Evolutionary conservation across 2,329 filamentous ascomycete genomes (phyloP).

Genomic region (Fusarium napiforme): DNA sequence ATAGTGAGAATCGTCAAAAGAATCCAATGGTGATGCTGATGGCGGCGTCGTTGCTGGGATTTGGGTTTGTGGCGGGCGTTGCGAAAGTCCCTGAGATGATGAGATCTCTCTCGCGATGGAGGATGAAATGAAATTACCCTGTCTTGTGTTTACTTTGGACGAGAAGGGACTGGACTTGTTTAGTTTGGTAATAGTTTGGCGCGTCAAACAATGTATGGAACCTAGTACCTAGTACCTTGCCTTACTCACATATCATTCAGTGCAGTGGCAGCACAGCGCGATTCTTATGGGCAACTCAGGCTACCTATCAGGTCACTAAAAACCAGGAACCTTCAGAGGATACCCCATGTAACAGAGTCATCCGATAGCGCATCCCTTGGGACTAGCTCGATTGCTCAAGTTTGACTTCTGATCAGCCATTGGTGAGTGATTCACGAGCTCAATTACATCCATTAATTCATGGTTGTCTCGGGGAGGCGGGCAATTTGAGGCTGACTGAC

Average conservation of each 20-base stretch:
- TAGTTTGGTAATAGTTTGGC: slow-evolving; percentile 3
- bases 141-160: slow-evolving; percentile 35
- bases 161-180: slow-evolving; percentile 19
- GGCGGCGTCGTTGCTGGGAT: not conserved
- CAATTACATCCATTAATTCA: slow-evolving; percentile 1
- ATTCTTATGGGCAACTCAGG: not conserved
- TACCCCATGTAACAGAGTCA: not conserved
- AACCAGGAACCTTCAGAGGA: not conserved
- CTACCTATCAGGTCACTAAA: not conserved
- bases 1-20: not conserved
- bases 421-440: slow-evolving; percentile 6
- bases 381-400: slow-evolving; percentile 7
- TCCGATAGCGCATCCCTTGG: not conserved
- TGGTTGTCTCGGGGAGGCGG: slow-evolving; percentile 5
- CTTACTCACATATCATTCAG: not conserved
- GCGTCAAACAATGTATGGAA: not conserved
- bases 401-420: slow-evolving; percentile 12
- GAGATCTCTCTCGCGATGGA: not conserved
- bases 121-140: slow-evolving; percentile 2
- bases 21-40: not conserved
- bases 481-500: slow-evolving; percentile 1
- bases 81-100: not conserved
- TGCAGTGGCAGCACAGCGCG: not conserved
- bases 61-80: slow-evolving; percentile 28
- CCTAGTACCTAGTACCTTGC: too few relatives aligned